Conservation (phyloP, 140 eudicot genomes). For the Anethum foeniculum region DNA sequence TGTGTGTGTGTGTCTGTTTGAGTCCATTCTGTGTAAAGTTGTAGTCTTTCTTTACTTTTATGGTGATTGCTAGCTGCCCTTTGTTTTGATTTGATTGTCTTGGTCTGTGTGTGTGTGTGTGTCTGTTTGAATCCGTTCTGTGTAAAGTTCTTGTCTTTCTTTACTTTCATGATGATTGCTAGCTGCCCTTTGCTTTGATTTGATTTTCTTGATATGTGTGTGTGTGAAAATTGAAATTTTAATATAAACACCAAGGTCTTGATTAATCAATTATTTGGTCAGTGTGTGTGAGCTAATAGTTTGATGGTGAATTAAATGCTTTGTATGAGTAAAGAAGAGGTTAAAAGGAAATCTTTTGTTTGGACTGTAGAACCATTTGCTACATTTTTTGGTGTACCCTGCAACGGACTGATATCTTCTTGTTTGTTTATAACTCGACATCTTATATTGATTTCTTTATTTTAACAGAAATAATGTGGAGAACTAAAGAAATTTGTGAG, state of each 20-base stretch:
- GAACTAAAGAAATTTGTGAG: neutral
- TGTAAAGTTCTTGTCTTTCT: neutral
- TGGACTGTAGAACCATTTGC: neutral
- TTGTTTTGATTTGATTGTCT: neutral
- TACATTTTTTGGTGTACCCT: neutral
- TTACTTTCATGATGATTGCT: neutral
- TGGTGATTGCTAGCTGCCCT: neutral
- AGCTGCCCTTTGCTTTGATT: neutral
- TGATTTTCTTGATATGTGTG: neutral
- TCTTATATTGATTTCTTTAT: neutral
- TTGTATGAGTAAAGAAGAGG: neutral
- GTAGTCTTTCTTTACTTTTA: neutral
- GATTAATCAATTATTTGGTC: neutral
- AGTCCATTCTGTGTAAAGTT: neutral
- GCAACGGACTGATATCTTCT: neutral
- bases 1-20: neutral
- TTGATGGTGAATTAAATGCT: neutral
- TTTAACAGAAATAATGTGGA: neutral
- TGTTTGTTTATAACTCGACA: neutral
- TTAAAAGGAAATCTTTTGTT: neutral
- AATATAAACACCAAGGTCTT: neutral
- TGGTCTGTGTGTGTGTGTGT: neutral
- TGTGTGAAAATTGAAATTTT: neutral
- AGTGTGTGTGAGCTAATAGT: neutral
- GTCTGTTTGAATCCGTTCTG: too few relatives aligned